Conservation (phyloP, 441 rosid genomes). For the Daphne laureola region DNA sequence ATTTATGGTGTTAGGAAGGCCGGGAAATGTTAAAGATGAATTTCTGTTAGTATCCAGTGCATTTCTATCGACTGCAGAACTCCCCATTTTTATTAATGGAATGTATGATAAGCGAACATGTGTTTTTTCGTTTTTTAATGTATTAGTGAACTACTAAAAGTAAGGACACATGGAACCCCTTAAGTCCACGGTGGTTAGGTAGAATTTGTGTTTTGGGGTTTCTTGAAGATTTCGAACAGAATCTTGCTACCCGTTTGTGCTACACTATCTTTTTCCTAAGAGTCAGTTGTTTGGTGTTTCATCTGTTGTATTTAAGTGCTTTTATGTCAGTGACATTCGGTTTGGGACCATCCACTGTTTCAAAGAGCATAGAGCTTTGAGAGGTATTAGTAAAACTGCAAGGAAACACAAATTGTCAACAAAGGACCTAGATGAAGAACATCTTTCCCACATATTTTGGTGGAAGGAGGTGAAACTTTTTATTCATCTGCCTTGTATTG, state of each 20-base stretch:
- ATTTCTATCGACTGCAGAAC: too few relatives aligned
- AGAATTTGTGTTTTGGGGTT: background rate
- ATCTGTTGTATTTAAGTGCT: too few relatives aligned
- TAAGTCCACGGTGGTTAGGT: too few relatives aligned
- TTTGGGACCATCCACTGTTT: constrained; percentile 36
- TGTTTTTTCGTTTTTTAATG: too few relatives aligned
- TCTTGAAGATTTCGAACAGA: background rate
- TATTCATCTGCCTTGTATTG: constrained; percentile 6
- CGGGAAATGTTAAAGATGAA: too few relatives aligned
- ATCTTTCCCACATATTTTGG: constrained; percentile 73
- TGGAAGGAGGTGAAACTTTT: constrained; percentile 69
- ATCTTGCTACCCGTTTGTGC: constrained; percentile 1
- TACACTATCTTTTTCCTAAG: constrained; percentile 3
- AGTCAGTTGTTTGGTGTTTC: too few relatives aligned
- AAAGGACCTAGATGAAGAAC: constrained; percentile 46
- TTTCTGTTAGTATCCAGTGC: too few relatives aligned
- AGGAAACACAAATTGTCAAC: constrained; percentile 41
- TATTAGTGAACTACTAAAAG: too few relatives aligned
- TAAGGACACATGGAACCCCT: too few relatives aligned
- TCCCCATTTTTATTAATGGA: too few relatives aligned
- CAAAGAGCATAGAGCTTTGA: constrained; percentile 34
- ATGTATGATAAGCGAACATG: too few relatives aligned
- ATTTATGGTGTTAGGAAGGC: too few relatives aligned
- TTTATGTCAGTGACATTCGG: constrained; percentile 22
- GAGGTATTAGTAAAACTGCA: constrained; percentile 36